Percentiles rank a stretch among this genome's conserved stretches.
These are phyloP conservation scores for Mallotus nudiflorus DNA, from an alignment of 345 rosid genomes.

Conservation along the genomic window DNA sequence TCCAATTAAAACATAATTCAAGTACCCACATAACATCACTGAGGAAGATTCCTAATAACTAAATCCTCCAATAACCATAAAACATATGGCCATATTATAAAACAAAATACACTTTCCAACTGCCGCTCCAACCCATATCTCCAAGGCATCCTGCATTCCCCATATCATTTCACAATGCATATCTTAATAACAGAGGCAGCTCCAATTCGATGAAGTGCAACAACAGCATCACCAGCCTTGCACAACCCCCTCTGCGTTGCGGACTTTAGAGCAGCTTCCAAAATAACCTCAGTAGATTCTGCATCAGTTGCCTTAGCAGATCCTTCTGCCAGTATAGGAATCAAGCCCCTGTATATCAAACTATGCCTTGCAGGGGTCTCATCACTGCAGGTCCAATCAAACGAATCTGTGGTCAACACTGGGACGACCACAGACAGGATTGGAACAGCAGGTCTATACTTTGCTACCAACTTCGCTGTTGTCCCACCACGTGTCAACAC, in stretches of 20 bases:
- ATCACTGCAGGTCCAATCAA: constrained; percentile 89
- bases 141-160: not conserved
- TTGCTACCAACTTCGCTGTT: constrained; percentile 86
- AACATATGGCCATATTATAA: no score
- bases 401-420: constrained; percentile 73
- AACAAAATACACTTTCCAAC: not conserved
- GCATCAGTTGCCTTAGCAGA: constrained; percentile 94
- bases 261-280: constrained; percentile 70
- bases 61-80: not conserved
- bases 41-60: not conserved
- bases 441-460: constrained; percentile 93
- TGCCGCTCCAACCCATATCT: constrained; percentile 8
- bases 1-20: not conserved
- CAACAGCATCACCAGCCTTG: constrained; percentile 69
- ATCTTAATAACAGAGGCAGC: constrained; percentile 86
- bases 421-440: constrained; percentile 91
- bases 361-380: constrained; percentile 90
- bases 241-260: constrained; percentile 66
- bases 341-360: constrained; percentile 79
- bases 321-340: constrained; percentile 83
- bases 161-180: constrained; percentile 65
- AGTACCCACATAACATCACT: not conserved
- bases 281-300: constrained; percentile 75
- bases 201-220: constrained; percentile 85
- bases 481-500: constrained; percentile 89